Evolutionary conservation across 768 basidiomycete species (phyloP).

Genomic region (Pleurotus tuoliensis): DNA sequence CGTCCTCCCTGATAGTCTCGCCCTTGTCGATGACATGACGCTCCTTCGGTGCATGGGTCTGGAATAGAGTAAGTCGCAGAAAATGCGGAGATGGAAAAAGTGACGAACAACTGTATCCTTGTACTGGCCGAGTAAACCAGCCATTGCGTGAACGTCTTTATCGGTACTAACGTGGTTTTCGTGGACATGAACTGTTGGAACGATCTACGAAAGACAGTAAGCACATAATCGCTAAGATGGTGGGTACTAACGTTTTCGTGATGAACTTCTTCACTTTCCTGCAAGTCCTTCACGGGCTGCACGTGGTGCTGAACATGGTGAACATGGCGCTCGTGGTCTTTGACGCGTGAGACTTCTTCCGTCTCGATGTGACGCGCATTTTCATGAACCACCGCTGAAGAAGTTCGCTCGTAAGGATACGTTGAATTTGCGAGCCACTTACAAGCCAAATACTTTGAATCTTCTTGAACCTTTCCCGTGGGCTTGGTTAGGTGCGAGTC

Average conservation of each 20-base stretch:
- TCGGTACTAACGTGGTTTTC: conserved; percentile 25
- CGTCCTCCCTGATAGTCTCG: conserved; percentile 23
- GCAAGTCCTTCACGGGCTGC: conserved; percentile 26
- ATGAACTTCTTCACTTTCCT: conserved; percentile 21
- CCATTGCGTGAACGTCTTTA: conserved; percentile 24
- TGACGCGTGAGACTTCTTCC: conserved; percentile 27
- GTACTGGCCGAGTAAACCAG: conserved; percentile 23
- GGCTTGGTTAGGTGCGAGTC: no score
- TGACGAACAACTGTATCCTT: conserved; percentile 21
- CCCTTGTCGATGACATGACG: conserved; percentile 29
- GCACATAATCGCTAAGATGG: no score
- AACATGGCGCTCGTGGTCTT: conserved; percentile 30
- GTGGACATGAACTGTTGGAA: conserved; percentile 22
- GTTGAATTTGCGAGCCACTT: no score
- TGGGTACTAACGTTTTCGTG: conserved; percentile 19
- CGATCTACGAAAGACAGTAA: conserved; percentile 14
- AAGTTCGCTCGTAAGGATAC: neutral
- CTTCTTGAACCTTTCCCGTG: no score
- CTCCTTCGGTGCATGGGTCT: conserved; percentile 23
- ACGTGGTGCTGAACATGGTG: conserved; percentile 37
- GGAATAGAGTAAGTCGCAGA: neutral
- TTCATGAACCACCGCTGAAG: conserved; percentile 25
- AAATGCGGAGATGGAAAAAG: neutral
- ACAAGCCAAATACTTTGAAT: no score
- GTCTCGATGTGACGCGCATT: conserved; percentile 23